Conservation (phyloP, 495 filamentous ascomycete species). For the Aspergillus ellipticus region DNA sequence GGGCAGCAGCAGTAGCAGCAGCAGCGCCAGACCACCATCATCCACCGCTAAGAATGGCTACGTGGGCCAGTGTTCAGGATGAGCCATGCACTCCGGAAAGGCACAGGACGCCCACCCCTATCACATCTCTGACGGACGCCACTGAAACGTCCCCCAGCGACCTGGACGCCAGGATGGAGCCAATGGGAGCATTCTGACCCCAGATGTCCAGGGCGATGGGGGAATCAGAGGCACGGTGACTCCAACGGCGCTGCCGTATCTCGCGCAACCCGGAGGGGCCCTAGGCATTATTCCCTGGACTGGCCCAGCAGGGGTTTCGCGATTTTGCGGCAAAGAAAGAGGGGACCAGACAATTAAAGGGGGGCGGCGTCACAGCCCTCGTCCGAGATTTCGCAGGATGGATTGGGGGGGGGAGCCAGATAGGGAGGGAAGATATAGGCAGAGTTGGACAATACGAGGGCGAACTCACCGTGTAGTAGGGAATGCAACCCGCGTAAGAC, state of each 20-base stretch:
- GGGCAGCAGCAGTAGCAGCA: background rate
- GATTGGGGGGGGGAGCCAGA: background rate
- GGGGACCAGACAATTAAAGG: background rate
- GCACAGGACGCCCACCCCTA: constrained; percentile 29
- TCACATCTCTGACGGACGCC: constrained; percentile 30
- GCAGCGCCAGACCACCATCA: background rate
- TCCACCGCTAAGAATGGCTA: constrained; percentile 13
- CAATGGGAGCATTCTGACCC: constrained; percentile 25
- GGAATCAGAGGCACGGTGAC: constrained; percentile 10
- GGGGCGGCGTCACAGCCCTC: background rate
- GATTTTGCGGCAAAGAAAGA: background rate
- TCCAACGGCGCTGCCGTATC: constrained; percentile 9
- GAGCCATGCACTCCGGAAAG: constrained; percentile 34
- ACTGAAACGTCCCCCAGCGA: constrained; percentile 22
- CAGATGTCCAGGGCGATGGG: constrained; percentile 8
- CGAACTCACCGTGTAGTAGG: background rate
- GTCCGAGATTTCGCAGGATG: background rate
- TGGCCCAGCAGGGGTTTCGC: background rate
- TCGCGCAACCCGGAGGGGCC: constrained; percentile 8
- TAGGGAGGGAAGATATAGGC: background rate
- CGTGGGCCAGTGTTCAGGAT: constrained; percentile 17
- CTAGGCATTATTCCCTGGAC: background rate
- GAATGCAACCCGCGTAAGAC: background rate
- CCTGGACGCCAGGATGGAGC: constrained; percentile 9
- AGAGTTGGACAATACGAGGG: background rate